Evolutionary conservation across 2,329 filamentous ascomycete species (phyloP).

Genomic region (Aureobasidium sp.): DNA sequence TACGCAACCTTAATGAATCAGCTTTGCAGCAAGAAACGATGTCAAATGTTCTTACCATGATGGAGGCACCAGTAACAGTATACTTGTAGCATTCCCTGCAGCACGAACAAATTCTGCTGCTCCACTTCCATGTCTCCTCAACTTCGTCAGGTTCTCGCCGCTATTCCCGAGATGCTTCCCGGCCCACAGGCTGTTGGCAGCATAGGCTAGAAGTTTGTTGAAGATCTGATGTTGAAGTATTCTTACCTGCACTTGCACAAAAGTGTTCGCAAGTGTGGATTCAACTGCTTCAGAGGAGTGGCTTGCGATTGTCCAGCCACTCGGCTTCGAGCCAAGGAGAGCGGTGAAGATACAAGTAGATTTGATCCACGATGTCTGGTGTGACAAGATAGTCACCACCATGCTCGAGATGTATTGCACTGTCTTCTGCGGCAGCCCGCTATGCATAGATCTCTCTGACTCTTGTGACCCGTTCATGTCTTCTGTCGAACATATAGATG

Average conservation of each 20-base stretch:
- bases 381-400: background rate
- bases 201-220: background rate
- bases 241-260: background rate
- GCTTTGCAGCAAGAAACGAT: background rate
- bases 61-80: background rate
- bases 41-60: background rate
- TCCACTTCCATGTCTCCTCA: background rate
- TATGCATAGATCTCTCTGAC: background rate
- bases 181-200: background rate
- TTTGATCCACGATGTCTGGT: background rate
- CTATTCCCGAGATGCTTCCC: background rate
- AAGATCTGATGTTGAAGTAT: background rate
- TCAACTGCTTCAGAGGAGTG: background rate
- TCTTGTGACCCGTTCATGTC: background rate
- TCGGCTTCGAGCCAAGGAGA: background rate
- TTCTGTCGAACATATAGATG: background rate
- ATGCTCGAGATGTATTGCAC: background rate
- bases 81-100: background rate
- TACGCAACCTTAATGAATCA: background rate
- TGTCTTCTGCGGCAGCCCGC: background rate
- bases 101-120: background rate
- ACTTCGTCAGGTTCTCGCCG: background rate
- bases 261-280: background rate
- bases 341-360: background rate
- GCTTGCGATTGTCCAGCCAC: background rate